phyloP scores from a whole-genome alignment of 768 basidiomycete genomes.

The Tephrocybe sp. region DNA sequence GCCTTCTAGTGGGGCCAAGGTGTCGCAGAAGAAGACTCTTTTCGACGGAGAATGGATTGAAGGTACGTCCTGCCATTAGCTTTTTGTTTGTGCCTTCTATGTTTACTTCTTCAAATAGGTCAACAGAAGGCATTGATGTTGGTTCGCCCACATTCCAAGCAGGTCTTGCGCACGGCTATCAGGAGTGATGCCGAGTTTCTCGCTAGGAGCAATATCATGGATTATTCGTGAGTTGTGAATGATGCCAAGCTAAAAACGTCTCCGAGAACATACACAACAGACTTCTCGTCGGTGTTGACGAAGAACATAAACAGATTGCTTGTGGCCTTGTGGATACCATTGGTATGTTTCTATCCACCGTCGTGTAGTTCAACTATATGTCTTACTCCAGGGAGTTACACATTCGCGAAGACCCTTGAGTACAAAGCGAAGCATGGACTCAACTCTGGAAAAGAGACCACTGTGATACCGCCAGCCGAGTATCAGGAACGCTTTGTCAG shows the following conservation, averaged over 20 bases:
- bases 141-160: conserved; percentile 71
- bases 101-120: conserved; percentile 32
- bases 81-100: background rate
- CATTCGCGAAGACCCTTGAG: conserved; percentile 83
- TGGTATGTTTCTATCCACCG: conserved; percentile 34
- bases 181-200: conserved; percentile 73
- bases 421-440: conserved; percentile 83
- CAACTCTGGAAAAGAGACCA: conserved; percentile 70
- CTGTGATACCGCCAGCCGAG: conserved; percentile 77
- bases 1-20: conserved; percentile 30
- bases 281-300: conserved; percentile 73
- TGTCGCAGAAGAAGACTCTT: conserved; percentile 50
- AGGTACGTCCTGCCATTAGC: conserved; percentile 35
- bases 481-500: conserved; percentile 77
- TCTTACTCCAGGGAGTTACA: conserved; percentile 65
- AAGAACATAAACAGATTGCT: conserved; percentile 62
- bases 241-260: too few relatives aligned
- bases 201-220: conserved; percentile 79
- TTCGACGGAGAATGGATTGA: conserved; percentile 90
- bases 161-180: conserved; percentile 69
- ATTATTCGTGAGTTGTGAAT: conserved; percentile 66
- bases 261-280: too few relatives aligned
- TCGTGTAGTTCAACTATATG: background rate
- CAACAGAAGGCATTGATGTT: conserved; percentile 67
- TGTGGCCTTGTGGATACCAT: conserved; percentile 87